Percentiles rank a stretch among this genome's conserved stretches.
Conservation (phyloP, 164 flowering plant species). For the Liquidambar formosana region DNA sequence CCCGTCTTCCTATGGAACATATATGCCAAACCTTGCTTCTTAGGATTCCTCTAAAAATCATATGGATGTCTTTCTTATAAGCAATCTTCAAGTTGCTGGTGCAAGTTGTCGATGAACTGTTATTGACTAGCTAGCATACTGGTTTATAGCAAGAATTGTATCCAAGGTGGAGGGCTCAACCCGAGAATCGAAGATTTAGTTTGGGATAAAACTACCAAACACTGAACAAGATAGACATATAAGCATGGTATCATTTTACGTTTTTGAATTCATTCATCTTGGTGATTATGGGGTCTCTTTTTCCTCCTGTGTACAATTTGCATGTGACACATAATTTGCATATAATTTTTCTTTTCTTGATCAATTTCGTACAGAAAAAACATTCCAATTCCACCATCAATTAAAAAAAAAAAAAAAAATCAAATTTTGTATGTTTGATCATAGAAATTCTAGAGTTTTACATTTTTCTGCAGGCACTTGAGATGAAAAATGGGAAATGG, state of each 20-base stretch:
- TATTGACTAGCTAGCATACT: neutral
- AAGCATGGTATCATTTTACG: no score
- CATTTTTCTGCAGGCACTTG: conserved; percentile 19
- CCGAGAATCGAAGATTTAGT: no score
- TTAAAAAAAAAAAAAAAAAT: no score
- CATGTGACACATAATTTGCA: no score
- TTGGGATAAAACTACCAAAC: no score
- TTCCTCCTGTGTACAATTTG: neutral
- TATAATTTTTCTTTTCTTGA: no score
- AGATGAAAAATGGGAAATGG: conserved; percentile 34
- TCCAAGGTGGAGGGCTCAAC: no score
- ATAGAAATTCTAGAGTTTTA: no score
- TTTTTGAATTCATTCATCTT: neutral
- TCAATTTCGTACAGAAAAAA: no score
- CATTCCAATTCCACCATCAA: no score
- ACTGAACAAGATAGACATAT: no score
- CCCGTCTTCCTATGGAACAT: neutral
- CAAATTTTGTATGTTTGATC: no score
- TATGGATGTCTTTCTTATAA: neutral
- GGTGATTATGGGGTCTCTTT: neutral
- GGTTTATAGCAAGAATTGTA: neutral
- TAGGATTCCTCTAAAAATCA: conserved; percentile 1
- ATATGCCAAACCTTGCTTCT: conserved; percentile 1
- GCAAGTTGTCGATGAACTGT: neutral
- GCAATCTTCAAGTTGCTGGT: neutral